Base-by-base conservation (phyloP, 345 rosid genomes). In the Pistacia atlantica region DNA sequence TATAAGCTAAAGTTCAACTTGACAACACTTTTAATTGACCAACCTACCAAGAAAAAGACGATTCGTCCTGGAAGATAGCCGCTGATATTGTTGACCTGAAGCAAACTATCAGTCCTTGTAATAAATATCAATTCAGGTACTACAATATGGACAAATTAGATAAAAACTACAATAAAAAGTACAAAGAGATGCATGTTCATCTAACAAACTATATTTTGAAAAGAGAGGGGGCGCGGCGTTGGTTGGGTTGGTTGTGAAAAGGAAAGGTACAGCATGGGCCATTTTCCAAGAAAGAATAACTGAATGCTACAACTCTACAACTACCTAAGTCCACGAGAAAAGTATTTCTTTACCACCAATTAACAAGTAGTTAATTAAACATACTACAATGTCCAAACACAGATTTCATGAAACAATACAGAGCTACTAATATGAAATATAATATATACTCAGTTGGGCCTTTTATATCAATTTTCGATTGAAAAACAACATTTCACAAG, bases 31-130 rank as follows among this genome's bases (percentile, higher is more conserved):
- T 71, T 31, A 31, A 74, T 55, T 31, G 56, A 1, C 69, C 22
- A 75, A 83, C 88, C 12, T 90, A 97, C 99, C 97, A 97, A 86
- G 96, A 97, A 97, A 82, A 97, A 97, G 67, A 97, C 99, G 46
- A 97, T 94, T 75, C 97, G 78, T 81, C 99, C 99, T 69, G 99
- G 99, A 83, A 97, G 97, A 85, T 97, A 97, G 78, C 99, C 99
- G 75, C 98, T 91, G 79, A 97, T 97, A 77, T 97, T 94, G 84
- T 97, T 97, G 78, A 94, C 96, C 98, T 97, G 90, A 80, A 80
- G 37, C 78, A 79, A 74, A 86, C 60, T 45, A 31, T 48, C 67
- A 20, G 51, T 28, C 61, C 46, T 48, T 31, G 61, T 25, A 22
- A 61, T 22, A 54, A 45, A 58, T 61, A 78, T 33, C 65, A 78